Evolutionary conservation across 2,329 filamentous ascomycete genomes (phyloP).

Genomic region (Arthrocladium fulminans): DNA sequence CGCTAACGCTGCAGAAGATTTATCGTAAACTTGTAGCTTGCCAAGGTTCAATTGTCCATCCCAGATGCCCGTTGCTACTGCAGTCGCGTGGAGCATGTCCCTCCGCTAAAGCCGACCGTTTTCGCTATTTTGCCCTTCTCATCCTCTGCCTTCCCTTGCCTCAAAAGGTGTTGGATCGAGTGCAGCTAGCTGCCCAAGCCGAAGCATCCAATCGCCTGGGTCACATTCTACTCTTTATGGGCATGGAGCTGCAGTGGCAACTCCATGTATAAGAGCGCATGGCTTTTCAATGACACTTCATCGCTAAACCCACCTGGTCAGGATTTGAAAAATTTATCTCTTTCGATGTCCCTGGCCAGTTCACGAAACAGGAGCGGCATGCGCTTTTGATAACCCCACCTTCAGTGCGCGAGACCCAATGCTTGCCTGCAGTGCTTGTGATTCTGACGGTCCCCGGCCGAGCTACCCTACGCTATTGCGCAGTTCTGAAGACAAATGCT

Average conservation of each 20-base stretch:
- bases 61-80: conserved; percentile 1
- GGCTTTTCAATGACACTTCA: conserved; percentile 2
- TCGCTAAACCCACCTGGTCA: conserved; percentile 5
- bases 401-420: neutral
- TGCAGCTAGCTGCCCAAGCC: conserved; percentile 9
- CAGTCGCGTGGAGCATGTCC: neutral
- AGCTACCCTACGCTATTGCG: conserved; percentile 5
- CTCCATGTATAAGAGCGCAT: neutral
- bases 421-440: neutral
- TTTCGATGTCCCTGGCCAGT: conserved; percentile 1
- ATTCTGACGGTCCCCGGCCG: neutral
- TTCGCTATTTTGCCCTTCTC: neutral
- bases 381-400: conserved; percentile 1
- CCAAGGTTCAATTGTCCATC: conserved; percentile 2
- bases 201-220: conserved; percentile 5
- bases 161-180: neutral
- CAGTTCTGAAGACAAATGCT: neutral
- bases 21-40: neutral
- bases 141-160: neutral
- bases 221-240: neutral
- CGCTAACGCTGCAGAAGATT: neutral
- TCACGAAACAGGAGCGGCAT: conserved; percentile 4
- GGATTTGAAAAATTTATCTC: conserved; percentile 7
- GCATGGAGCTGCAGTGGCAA: neutral
- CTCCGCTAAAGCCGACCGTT: neutral